phyloP scores from a whole-genome alignment of 1,284 basidiomycete genomes.

The Tilletia setariae region DNA sequence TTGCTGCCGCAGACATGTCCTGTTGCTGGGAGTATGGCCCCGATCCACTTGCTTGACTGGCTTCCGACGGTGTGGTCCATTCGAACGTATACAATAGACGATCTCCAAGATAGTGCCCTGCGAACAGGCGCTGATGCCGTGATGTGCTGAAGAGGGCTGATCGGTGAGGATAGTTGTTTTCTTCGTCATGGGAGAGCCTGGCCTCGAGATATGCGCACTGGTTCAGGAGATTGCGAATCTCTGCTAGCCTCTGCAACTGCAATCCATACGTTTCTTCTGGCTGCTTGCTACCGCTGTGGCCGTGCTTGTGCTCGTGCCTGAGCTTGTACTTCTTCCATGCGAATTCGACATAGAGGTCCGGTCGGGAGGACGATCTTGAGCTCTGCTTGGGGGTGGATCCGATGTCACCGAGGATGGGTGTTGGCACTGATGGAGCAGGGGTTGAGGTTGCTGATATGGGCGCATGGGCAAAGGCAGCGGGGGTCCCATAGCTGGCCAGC shows the following conservation, averaged over 20 bases:
- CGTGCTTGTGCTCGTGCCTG: not conserved
- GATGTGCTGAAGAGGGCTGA: not conserved
- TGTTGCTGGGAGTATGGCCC: no score
- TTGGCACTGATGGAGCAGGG: no score
- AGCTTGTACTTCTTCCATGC: not conserved
- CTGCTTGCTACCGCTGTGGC: not conserved
- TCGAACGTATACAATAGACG: not conserved
- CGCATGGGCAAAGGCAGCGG: not conserved
- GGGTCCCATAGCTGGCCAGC: not conserved
- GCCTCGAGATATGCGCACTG: slow-evolving; percentile 6
- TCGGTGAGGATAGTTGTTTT: not conserved
- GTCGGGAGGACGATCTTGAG: no score
- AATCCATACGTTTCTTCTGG: not conserved
- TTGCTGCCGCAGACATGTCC: no score
- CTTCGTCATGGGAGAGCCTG: not conserved
- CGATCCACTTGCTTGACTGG: no score
- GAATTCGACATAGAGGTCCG: not conserved
- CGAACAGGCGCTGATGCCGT: not conserved
- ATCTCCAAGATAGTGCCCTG: not conserved
- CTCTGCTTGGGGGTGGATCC: no score
- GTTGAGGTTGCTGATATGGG: no score
- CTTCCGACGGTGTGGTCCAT: not conserved
- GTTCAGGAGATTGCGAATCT: not conserved
- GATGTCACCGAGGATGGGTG: no score
- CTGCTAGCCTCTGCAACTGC: not conserved